These are phyloP conservation scores for Candida insectorum DNA, from an alignment of 805 yeast species.

Conservation along the genomic window DNA sequence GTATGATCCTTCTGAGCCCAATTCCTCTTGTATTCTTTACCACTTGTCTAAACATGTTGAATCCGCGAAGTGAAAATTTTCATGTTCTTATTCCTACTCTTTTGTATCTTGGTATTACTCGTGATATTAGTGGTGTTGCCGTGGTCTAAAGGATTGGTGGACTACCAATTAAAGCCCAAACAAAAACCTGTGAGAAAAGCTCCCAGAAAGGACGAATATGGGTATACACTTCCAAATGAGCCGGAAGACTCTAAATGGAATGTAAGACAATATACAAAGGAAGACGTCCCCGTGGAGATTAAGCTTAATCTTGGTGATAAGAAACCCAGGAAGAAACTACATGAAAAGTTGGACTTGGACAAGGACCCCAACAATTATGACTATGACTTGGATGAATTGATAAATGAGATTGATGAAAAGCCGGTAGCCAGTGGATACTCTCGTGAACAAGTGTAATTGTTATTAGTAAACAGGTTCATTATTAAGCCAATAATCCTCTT, in stretches of 20 bases:
- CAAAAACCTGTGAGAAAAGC: constrained; percentile 4
- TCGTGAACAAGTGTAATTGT: background rate
- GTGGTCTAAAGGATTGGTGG: constrained; percentile 47
- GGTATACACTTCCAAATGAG: constrained; percentile 42
- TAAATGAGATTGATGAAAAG: constrained; percentile 29
- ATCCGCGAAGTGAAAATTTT: background rate
- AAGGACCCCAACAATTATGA: constrained; percentile 40
- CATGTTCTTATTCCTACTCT: constrained; percentile 38
- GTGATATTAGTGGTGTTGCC: constrained; percentile 45
- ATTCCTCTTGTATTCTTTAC: background rate
- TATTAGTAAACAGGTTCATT: no score
- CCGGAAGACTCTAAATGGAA: constrained; percentile 12
- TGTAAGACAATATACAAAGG: constrained; percentile 28
- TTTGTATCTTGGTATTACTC: constrained; percentile 41
- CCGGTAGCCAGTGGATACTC: background rate
- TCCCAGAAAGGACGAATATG: constrained; percentile 14
- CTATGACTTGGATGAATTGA: constrained; percentile 43
- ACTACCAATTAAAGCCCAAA: constrained; percentile 28
- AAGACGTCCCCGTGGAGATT: constrained; percentile 36
- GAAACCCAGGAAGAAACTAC: constrained; percentile 26
- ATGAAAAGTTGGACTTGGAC: constrained; percentile 35
- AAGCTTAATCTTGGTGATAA: constrained; percentile 21
- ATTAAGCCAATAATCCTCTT: no score
- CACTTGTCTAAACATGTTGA: constrained; percentile 2
- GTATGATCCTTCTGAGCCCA: no score